Percentiles rank a stretch among this genome's conserved stretches.
phyloP scores from a whole-genome alignment of 768 basidiomycete genomes.

The Trametes sanguinea region DNA sequence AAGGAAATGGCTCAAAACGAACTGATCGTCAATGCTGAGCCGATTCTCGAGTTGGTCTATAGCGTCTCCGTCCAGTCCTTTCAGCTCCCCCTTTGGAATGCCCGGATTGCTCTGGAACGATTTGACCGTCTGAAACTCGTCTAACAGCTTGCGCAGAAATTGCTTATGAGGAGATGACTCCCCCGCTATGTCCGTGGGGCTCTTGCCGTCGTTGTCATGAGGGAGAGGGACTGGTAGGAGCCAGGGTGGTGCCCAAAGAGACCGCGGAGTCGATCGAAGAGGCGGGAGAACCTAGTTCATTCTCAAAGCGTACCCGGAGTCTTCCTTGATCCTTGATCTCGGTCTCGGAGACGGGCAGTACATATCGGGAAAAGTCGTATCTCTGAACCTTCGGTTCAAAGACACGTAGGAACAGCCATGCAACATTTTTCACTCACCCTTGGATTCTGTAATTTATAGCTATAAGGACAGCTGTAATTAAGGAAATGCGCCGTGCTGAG shows the following conservation, averaged over 20 bases:
- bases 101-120: slow-evolving; percentile 23
- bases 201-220: not conserved
- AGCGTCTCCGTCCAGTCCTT: slow-evolving; percentile 21
- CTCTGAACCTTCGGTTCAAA: not conserved
- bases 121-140: slow-evolving; percentile 15
- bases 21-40: slow-evolving; percentile 27
- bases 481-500: not conserved
- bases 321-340: slow-evolving; percentile 23
- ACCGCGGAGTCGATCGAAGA: not conserved
- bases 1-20: not conserved
- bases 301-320: slow-evolving; percentile 16
- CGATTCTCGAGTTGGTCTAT: slow-evolving; percentile 23
- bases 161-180: slow-evolving; percentile 9
- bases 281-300: not conserved
- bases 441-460: slow-evolving; percentile 10
- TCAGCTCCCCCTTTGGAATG: slow-evolving; percentile 10
- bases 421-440: not conserved
- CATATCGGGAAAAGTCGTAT: slow-evolving; percentile 27
- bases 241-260: not conserved
- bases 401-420: not conserved
- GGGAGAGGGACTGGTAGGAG: not conserved
- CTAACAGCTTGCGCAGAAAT: slow-evolving; percentile 11
- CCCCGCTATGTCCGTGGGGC: not conserved
- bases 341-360: slow-evolving; percentile 21
- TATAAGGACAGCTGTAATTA: not conserved